Percentiles rank a stretch among this genome's conserved stretches.
These are phyloP conservation scores for Metschnikowia baotianmanensis DNA, from an alignment of 805 yeast species.

Conservation along the genomic window DNA sequence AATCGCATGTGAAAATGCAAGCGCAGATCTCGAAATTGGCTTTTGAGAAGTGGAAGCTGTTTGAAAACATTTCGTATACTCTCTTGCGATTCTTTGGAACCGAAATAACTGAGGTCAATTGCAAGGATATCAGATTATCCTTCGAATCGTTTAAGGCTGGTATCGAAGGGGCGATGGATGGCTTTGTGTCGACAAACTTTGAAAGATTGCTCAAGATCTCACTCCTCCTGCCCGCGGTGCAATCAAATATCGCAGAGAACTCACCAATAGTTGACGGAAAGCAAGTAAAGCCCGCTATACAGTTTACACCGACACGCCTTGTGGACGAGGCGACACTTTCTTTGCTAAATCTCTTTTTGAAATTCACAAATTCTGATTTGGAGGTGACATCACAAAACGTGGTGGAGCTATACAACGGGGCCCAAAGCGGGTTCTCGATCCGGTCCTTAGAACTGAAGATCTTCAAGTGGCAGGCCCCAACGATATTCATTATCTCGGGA, in stretches of 20 bases:
- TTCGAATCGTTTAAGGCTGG: conserved; percentile 6
- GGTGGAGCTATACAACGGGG: conserved; percentile 65
- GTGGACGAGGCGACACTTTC: conserved; percentile 42
- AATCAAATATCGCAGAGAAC: not conserved
- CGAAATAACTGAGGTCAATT: conserved; percentile 26
- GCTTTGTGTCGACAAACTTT: conserved; percentile 20
- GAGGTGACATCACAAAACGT: conserved; percentile 47
- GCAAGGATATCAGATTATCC: conserved; percentile 7
- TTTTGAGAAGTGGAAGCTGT: conserved; percentile 38
- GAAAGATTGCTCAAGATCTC: conserved; percentile 27
- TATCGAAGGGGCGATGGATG: conserved; percentile 17
- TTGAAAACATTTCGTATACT: conserved; percentile 42
- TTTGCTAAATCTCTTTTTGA: conserved; percentile 34
- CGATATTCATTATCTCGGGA: conserved; percentile 70
- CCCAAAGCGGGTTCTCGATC: conserved; percentile 83
- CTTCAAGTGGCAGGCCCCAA: conserved; percentile 89
- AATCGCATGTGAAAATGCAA: conserved; percentile 32
- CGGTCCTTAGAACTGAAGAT: conserved; percentile 80
- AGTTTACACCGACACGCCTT: conserved; percentile 29
- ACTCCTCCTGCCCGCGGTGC: conserved; percentile 23
- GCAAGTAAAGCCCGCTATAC: not conserved
- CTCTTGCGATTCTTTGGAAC: conserved; percentile 51
- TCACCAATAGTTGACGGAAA: not conserved
- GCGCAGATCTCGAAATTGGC: conserved; percentile 22
- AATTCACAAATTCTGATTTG: conserved; percentile 23